Base-by-base conservation (phyloP, 2,329 filamentous ascomycete genomes). In the Graphilbum fragrans region DNA sequence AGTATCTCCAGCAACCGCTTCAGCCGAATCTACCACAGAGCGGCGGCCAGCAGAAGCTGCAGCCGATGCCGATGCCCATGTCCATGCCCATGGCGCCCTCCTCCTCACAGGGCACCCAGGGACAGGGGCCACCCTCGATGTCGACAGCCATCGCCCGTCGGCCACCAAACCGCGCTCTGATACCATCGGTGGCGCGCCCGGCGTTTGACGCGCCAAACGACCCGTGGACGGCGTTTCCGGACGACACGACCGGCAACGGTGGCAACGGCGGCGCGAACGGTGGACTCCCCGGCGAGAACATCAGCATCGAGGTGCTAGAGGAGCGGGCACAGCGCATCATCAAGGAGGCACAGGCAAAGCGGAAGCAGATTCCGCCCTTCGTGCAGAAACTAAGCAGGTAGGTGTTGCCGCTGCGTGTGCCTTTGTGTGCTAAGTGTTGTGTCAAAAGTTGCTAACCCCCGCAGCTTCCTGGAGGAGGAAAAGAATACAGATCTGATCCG, bases 301-400 rank as follows among this genome's bases (percentile, higher is more conserved):
- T 93, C 49, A 86, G 79, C 49, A 72, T 93, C 45, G 82, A 88
- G 47, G 70, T 83, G 41, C 64, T 95, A 46, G 86, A 94, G 55
- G 77, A 82, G 56, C 79, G 79, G 61, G 88, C 87, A 19, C 71
- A 81, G 49, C 67, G 82, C 47, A 87, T 87, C 9, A 94, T 93
- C 66, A 77, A 81, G 55, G 92, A 96, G 44, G 82, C 88, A 1
- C 83, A 88, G 57, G 74, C 81, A 16, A 96, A 94, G 61, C 72
- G 88, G 53, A 96, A 96, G 62, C 85, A 93, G 55, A 96, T 98
- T 11, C 90, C 92, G 1, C 90, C 92, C 0, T 98, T 98, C 66
- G 88, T 98, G 35, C 88, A 95, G 60, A 98, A 98, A 58, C 65
- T 98, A 42, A 94, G 87, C 77, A 96, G 90, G 90, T 93, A 42